Base-by-base conservation (phyloP, 2,329 filamentous ascomycete species). In the Aspergillus floridensis region DNA sequence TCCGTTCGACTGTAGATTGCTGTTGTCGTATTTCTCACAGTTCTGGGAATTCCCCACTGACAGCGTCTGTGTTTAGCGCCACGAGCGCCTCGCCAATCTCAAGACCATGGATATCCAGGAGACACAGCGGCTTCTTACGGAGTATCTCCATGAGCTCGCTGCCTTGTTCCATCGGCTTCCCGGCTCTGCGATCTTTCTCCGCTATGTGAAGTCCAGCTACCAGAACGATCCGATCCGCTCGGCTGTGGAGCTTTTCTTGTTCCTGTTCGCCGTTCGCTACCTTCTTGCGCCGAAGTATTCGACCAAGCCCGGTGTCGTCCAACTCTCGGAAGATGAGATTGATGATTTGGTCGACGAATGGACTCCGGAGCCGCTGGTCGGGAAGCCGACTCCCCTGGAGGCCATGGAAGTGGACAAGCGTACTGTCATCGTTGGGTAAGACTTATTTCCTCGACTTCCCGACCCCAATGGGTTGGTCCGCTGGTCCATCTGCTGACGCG, bases 271-370 rank as follows among this genome's bases (percentile, higher is more conserved):
- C 64, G 89, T 99, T 59, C 87, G 93, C 64, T 99, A 99, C 76
- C 82, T 99, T 57, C 82, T 98, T 62, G 89, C 92, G 62, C 93
- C 93, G 0, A 92, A 91, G 56, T 99, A 99, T 78, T 92, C 91
- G 65, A 97, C 93, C 72, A 93, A 93, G 74, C 90, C 91, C 67
- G 95, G 92, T 71, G 92, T 92, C 68, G 92, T 98, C 64, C 90
- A 91, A 69, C 81, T 99, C 63, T 89, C 89, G 10, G 93, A 97
- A 75, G 92, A 96, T 85, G 95, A 99, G 80, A 96, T 99, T 67
- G 95, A 99, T 72, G 95, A 99, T 72, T 79, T 99, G 60, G 90
- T 99, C 48, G 93, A 96, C 58, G 95, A 99, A 67, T 99, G 95
- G 95, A 89, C 87, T 7, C 96, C 95, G 0, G 95, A 99, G 76